phyloP scores from a whole-genome alignment of 495 filamentous ascomycete species.

The Podospora tetraspora region DNA sequence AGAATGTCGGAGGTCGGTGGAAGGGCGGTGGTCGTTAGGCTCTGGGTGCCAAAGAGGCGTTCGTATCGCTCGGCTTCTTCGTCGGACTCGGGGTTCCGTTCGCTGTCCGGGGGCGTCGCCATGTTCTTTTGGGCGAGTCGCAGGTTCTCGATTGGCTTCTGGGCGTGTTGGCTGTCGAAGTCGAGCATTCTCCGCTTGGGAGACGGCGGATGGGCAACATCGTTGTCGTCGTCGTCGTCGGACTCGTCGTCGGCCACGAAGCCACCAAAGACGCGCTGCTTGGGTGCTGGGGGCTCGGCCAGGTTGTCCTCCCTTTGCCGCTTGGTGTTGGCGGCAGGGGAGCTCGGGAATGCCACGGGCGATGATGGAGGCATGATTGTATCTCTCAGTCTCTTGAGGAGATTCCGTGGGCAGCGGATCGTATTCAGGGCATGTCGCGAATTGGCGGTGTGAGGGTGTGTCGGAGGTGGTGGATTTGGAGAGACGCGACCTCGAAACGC shows the following conservation, averaged over 20 bases:
- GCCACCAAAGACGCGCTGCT: conserved; percentile 33
- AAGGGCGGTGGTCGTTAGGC: not conserved
- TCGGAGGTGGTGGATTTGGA: not conserved
- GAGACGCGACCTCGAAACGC: not conserved
- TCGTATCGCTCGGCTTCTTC: conserved; percentile 27
- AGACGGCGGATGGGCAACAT: conserved; percentile 25
- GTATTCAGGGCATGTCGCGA: not conserved
- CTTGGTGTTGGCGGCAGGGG: conserved; percentile 45
- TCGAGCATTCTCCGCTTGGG: conserved; percentile 37
- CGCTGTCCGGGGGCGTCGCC: conserved; percentile 20
- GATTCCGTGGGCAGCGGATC: not conserved
- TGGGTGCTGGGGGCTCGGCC: conserved; percentile 10
- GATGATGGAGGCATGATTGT: conserved; percentile 51
- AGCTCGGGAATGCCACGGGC: conserved; percentile 52
- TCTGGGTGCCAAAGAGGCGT: conserved; percentile 23
- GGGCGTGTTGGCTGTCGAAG: conserved; percentile 7
- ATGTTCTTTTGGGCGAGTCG: conserved; percentile 1
- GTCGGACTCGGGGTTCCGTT: conserved; percentile 14
- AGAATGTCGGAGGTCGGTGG: conserved; percentile 8
- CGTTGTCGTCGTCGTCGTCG: conserved; percentile 33
- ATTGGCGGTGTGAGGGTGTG: not conserved
- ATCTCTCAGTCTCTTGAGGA: not conserved
- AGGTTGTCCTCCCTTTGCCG: conserved; percentile 21
- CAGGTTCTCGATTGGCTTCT: conserved; percentile 1
- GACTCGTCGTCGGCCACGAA: conserved; percentile 47